A percentile compares a stretch with the other conserved stretches of the same genome.
phyloP scores from a whole-genome alignment of 2,329 filamentous ascomycete genomes.

The Amauroascus niger region DNA sequence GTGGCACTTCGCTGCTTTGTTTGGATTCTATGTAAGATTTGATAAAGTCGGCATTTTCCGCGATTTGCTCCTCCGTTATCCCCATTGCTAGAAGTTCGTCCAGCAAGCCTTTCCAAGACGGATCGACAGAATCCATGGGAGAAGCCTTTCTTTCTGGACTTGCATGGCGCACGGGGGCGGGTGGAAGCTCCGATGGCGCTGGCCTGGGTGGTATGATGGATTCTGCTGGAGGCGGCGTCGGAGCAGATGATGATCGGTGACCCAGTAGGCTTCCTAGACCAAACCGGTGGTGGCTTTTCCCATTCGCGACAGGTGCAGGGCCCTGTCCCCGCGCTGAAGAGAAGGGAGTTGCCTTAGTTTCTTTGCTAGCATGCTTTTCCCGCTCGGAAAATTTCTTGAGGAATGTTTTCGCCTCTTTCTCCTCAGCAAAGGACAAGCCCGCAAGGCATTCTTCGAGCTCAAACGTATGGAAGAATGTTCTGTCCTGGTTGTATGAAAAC shows the following conservation, averaged over 20 bases:
- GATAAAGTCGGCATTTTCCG: constrained; percentile 59
- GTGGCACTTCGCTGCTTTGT: constrained; percentile 41
- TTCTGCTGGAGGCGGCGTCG: constrained; percentile 31
- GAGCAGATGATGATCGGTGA: constrained; percentile 41
- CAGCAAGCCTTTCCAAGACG: constrained; percentile 51
- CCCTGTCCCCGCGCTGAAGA: constrained; percentile 41
- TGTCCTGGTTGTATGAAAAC: constrained; percentile 91
- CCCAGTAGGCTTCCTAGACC: constrained; percentile 44
- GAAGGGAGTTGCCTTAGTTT: constrained; percentile 70
- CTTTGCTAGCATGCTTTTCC: constrained; percentile 90
- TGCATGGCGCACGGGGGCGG: constrained; percentile 25
- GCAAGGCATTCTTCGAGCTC: constrained; percentile 88
- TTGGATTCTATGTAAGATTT: constrained; percentile 57
- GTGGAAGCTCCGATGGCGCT: constrained; percentile 20
- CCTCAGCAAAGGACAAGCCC: constrained; percentile 83
- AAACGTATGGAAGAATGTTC: constrained; percentile 95
- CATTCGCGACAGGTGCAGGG: constrained; percentile 35
- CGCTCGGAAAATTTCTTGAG: constrained; percentile 95
- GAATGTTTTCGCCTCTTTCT: constrained; percentile 95
- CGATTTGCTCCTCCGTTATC: constrained; percentile 59
- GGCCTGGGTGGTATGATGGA: constrained; percentile 41
- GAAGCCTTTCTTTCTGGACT: constrained; percentile 26
- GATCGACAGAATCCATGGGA: constrained; percentile 51
- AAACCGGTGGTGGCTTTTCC: constrained; percentile 44
- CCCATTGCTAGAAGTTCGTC: constrained; percentile 55